These are phyloP conservation scores for Annulohypoxylon stygium DNA, from an alignment of 495 filamentous ascomycete species.

Conservation along the genomic window DNA sequence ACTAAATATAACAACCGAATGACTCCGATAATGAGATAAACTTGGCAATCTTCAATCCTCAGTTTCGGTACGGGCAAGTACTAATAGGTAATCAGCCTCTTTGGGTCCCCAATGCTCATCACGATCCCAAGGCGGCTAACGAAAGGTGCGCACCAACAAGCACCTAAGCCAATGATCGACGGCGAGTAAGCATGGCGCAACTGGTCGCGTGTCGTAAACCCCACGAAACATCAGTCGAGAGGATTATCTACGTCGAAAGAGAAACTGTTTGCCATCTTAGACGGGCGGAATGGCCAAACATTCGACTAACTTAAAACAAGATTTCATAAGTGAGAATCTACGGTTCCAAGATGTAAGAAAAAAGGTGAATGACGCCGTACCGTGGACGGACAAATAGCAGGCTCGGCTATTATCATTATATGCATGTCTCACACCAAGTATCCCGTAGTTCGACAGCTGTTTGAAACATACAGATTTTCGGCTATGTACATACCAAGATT, in stretches of 20 bases:
- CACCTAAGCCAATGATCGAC: constrained; percentile 17
- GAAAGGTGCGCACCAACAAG: constrained; percentile 18
- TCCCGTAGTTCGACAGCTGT: background rate
- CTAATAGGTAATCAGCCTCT: constrained; percentile 10
- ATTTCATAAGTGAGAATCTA: constrained; percentile 5
- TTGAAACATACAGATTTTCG: constrained; percentile 28
- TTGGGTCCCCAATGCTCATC: background rate
- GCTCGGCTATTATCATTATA: constrained; percentile 23
- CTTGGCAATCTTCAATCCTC: constrained; percentile 11
- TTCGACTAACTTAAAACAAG: constrained; percentile 3
- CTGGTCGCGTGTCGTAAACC: constrained; percentile 34
- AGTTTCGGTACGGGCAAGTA: constrained; percentile 13
- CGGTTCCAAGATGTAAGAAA: background rate
- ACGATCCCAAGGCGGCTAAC: constrained; percentile 20
- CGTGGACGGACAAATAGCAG: constrained; percentile 4
- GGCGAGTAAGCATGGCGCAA: constrained; percentile 28
- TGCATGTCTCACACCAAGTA: constrained; percentile 22
- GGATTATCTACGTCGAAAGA: background rate
- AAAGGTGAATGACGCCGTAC: constrained; percentile 14
- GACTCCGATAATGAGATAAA: background rate
- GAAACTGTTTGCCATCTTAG: constrained; percentile 19
- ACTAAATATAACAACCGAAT: background rate
- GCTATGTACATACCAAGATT: constrained; percentile 34
- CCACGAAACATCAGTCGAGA: constrained; percentile 26
- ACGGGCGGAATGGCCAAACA: constrained; percentile 14